Evolutionary conservation across 2,329 filamentous ascomycete species (phyloP), one percentile per base, ranked within the genome.

Genomic region (Aspergillus tubingensis): DNA sequence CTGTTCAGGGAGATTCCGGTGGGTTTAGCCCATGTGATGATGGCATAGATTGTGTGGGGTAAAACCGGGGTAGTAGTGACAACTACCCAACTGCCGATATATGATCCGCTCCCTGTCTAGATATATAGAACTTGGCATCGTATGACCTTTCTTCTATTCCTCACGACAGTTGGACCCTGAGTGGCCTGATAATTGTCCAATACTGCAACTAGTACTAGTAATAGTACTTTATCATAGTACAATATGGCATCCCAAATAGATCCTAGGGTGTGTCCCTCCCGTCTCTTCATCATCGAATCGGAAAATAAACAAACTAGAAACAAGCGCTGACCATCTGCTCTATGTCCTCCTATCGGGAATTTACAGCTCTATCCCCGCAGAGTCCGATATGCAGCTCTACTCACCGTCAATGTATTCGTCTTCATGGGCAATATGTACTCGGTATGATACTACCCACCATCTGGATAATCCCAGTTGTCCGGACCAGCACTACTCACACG

Each of bases 341-440:
- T 30, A 30, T 19, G 21, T 15, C 17, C 43, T 8, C 13, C 13
- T 30, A 50, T 21, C 43, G 25, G 41, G 41, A 47, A 19, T 11
- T 10, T 17, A 30, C 39, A 69, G 67, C 60, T 68, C 13, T 67
- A 64, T 58, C 67, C 67, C 2, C 62, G 63, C 38, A 61, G 67
- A 59, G 68, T 71, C 36, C 63, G 66, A 13, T 68, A 68, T 61
- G 60, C 63, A 15, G 68, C 68, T 19, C 67, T 72, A 19, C 57
- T 70, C n/a, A 70, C 66, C 4, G 67, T 71, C 38, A 69, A 69
- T 47, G 41, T 71, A 2, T 70, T 65, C 44, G 68, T 72, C 15
- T 72, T 72, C 27, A 64, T 72, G 63, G 69, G 68, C 3, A 72
- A 71, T 38, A 71, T 70, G 69, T 72, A 71, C 50, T 62, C 66